These are phyloP conservation scores for Pyrrhoderma lamaoense DNA, from an alignment of 1,284 basidiomycete genomes.

Conservation along the genomic window DNA sequence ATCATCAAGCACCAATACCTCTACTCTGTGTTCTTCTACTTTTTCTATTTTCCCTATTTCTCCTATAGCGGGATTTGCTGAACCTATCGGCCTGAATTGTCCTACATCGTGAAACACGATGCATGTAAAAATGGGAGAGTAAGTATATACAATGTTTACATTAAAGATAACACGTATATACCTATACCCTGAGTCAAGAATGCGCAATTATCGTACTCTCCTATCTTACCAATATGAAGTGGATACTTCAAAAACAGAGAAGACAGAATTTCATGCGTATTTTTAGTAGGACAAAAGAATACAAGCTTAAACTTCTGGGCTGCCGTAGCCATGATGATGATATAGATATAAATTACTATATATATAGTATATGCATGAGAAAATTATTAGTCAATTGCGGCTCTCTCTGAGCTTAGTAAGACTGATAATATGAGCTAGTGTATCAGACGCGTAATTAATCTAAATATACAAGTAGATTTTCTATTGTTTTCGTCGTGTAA, in stretches of 20 bases:
- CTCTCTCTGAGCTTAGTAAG: too few relatives aligned
- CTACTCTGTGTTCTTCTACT: conserved; percentile 49
- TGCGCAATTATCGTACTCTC: conserved; percentile 45
- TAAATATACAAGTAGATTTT: too few relatives aligned
- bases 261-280: conserved; percentile 35
- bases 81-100: conserved; percentile 38
- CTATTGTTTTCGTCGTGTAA: too few relatives aligned
- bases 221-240: conserved; percentile 39
- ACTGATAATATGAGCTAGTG: too few relatives aligned
- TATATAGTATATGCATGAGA: too few relatives aligned
- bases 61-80: conserved; percentile 41
- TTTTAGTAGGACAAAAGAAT: conserved; percentile 38
- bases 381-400: too few relatives aligned
- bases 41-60: conserved; percentile 34
- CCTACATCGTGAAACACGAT: conserved; percentile 27
- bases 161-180: conserved; percentile 16
- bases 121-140: conserved; percentile 1
- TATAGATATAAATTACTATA: too few relatives aligned
- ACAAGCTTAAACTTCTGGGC: conserved; percentile 35
- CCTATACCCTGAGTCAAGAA: conserved; percentile 46
- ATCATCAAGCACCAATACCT: conserved; percentile 40
- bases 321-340: not conserved
- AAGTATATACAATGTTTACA: not conserved
- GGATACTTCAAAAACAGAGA: conserved; percentile 40
- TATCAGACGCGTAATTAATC: too few relatives aligned